A percentile compares a stretch with the other conserved stretches of the same genome.
phyloP scores from a whole-genome alignment of 768 basidiomycete genomes.

The Pisolithus microcarpus region DNA sequence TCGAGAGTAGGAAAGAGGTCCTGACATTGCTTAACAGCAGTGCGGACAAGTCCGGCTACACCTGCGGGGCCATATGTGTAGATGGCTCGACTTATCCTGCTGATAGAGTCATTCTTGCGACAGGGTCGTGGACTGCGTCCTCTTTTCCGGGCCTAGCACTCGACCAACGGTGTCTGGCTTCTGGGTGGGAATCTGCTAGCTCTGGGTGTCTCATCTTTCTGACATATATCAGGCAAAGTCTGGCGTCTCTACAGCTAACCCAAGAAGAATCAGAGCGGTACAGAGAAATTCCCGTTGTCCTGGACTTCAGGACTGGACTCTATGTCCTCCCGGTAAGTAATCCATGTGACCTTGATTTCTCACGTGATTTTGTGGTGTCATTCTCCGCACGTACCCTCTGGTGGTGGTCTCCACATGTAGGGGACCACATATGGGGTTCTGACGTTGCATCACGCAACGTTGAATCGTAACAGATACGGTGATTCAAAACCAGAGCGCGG shows the following conservation, averaged over 20 bases:
- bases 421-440: too few species aligned
- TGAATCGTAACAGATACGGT: too few species aligned
- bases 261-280: constrained; percentile 61
- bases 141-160: constrained; percentile 57
- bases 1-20: constrained; percentile 55
- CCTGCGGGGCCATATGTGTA: constrained; percentile 53
- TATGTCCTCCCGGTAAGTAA: constrained; percentile 74
- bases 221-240: constrained; percentile 50
- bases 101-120: constrained; percentile 59
- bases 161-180: constrained; percentile 54
- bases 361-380: background rate
- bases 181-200: constrained; percentile 50
- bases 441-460: too few species aligned
- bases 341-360: background rate
- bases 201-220: background rate
- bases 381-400: too few species aligned
- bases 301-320: constrained; percentile 69
- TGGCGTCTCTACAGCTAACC: constrained; percentile 73
- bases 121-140: constrained; percentile 83
- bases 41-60: constrained; percentile 27
- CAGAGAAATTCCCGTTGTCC: constrained; percentile 53
- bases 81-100: constrained; percentile 52
- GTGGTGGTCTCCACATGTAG: too few species aligned
- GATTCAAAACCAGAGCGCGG: constrained; percentile 6
- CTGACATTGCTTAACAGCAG: constrained; percentile 34